Evolutionary conservation across 192 early-diverging fungal species (phyloP).

Genomic region (Dimargaris verticillata): DNA sequence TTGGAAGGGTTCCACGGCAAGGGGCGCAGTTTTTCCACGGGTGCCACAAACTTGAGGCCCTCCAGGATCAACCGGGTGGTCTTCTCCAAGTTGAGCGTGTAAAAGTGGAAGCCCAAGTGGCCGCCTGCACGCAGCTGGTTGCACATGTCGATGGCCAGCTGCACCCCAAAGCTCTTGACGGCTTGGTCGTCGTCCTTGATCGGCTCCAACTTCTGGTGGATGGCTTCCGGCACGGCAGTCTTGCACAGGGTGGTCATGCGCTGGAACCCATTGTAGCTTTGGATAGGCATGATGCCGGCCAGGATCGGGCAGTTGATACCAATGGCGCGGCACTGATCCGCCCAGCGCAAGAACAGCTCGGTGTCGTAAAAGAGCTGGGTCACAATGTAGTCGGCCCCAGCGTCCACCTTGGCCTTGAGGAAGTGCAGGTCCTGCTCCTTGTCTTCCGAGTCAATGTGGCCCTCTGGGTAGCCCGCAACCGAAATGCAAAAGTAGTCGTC

Average conservation of each 20-base stretch:
- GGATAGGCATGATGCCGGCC: slow-evolving; percentile 95
- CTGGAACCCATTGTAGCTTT: slow-evolving; percentile 83
- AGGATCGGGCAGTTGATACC: slow-evolving; percentile 76
- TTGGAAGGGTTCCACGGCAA: slow-evolving; percentile 56
- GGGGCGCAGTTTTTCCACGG: slow-evolving; percentile 42
- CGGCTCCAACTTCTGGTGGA: slow-evolving; percentile 71
- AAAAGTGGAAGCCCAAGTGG: slow-evolving; percentile 85
- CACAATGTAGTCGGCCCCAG: slow-evolving; percentile 82
- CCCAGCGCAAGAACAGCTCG: slow-evolving; percentile 70
- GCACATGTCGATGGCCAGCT: slow-evolving; percentile 76
- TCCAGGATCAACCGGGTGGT: slow-evolving; percentile 79
- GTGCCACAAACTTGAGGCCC: slow-evolving; percentile 56
- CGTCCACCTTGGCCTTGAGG: slow-evolving; percentile 79
- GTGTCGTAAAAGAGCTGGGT: slow-evolving; percentile 95
- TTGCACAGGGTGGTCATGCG: slow-evolving; percentile 78
- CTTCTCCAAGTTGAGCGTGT: slow-evolving; percentile 87
- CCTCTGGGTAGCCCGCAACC: slow-evolving; percentile 95
- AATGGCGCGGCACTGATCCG: slow-evolving; percentile 46
- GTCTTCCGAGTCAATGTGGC: slow-evolving; percentile 60
- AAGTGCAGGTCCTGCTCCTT: slow-evolving; percentile 58
- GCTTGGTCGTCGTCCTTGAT: slow-evolving; percentile 99
- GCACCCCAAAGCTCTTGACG: slow-evolving; percentile 83
- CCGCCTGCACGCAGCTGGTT: slow-evolving; percentile 49
- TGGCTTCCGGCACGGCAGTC: slow-evolving; percentile 69
- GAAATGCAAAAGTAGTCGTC: slow-evolving; percentile 93